Percentiles rank a stretch among this genome's conserved stretches.
Evolutionary conservation across 2,329 filamentous ascomycete species (phyloP).

Genomic region (Septoria linicola): DNA sequence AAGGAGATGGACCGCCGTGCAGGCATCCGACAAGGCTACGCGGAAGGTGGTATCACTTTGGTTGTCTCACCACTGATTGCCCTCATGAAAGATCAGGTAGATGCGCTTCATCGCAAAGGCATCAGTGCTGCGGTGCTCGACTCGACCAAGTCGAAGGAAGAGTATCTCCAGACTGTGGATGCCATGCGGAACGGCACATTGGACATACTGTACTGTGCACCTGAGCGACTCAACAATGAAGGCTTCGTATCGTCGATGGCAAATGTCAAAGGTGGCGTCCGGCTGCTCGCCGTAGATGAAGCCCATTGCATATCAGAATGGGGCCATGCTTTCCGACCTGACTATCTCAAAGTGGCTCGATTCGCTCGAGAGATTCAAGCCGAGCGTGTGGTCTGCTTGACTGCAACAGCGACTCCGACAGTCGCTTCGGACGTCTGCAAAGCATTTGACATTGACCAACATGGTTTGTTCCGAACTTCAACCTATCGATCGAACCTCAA

Average conservation of each 20-base stretch:
- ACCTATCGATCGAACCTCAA: slow-evolving; percentile 60
- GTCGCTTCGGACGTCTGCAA: slow-evolving; percentile 57
- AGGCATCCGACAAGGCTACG: slow-evolving; percentile 31
- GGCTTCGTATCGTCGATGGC: slow-evolving; percentile 58
- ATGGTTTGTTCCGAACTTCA: slow-evolving; percentile 58
- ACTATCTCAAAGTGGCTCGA: slow-evolving; percentile 56
- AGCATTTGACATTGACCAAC: slow-evolving; percentile 51
- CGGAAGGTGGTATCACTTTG: slow-evolving; percentile 53
- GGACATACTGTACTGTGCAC: slow-evolving; percentile 58
- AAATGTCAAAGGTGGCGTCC: slow-evolving; percentile 54
- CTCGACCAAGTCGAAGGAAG: slow-evolving; percentile 52
- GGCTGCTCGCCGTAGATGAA: slow-evolving; percentile 59
- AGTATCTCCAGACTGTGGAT: slow-evolving; percentile 45
- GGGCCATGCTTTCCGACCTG: slow-evolving; percentile 32
- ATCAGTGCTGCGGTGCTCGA: slow-evolving; percentile 57
- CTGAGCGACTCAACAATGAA: slow-evolving; percentile 62
- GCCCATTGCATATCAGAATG: slow-evolving; percentile 59
- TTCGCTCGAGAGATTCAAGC: slow-evolving; percentile 58
- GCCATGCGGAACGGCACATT: slow-evolving; percentile 50
- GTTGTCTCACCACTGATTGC: slow-evolving; percentile 59
- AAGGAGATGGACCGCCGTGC: slow-evolving; percentile 40
- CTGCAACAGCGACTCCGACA: slow-evolving; percentile 58
- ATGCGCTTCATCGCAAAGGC: slow-evolving; percentile 51
- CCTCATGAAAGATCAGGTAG: slow-evolving; percentile 62
- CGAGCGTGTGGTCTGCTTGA: slow-evolving; percentile 60